A percentile compares a stretch with the other conserved stretches of the same genome.
Conservation (phyloP, 2,329 filamentous ascomycete species). For the Fusarium duplospermum region DNA sequence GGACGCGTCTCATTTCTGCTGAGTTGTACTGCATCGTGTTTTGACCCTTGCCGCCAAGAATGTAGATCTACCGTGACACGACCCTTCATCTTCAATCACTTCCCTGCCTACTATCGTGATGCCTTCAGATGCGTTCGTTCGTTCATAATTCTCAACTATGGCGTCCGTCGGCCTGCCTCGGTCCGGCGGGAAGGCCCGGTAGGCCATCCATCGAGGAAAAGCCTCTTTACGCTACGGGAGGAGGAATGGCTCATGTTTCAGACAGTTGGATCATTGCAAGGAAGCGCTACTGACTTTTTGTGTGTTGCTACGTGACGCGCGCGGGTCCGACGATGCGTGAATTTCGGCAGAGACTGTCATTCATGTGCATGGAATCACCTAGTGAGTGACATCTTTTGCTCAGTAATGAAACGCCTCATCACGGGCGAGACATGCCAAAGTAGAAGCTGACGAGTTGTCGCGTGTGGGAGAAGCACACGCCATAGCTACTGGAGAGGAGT, state of each 20-base stretch:
- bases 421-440: constrained; percentile 6
- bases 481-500: neutral
- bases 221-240: neutral
- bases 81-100: neutral
- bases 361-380: neutral
- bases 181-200: constrained; percentile 28
- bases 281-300: neutral
- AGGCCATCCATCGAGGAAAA: neutral
- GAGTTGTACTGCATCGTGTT: neutral
- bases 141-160: neutral
- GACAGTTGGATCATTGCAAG: constrained; percentile 21
- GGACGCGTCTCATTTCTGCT: neutral
- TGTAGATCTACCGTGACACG: neutral
- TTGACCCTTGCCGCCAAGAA: neutral
- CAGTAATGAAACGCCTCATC: constrained; percentile 24
- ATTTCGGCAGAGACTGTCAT: constrained; percentile 4
- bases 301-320: constrained; percentile 1
- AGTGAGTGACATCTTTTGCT: constrained; percentile 8
- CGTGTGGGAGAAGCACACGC: constrained; percentile 7
- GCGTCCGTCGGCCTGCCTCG: constrained; percentile 6
- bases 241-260: constrained; percentile 17
- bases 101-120: neutral
- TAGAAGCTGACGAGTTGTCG: neutral
- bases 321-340: neutral
- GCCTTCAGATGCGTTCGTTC: neutral